A percentile compares a stretch with the other conserved stretches of the same genome.
These are phyloP conservation scores for Amaranthus hypochondriacus DNA, from an alignment of 148 eudicot species.

Conservation along the genomic window DNA sequence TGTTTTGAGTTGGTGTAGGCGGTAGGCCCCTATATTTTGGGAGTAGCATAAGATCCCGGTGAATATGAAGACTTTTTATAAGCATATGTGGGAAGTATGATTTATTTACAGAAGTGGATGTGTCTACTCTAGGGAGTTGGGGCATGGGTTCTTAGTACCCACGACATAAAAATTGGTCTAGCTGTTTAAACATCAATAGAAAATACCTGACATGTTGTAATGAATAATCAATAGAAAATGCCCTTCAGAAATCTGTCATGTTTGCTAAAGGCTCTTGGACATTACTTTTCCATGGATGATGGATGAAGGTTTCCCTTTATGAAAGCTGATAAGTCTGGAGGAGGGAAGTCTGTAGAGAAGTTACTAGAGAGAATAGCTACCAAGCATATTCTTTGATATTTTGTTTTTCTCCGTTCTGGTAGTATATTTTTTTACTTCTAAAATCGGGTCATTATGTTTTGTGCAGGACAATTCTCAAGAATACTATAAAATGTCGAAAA, in stretches of 20 bases:
- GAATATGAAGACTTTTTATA: background rate
- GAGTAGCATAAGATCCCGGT: background rate
- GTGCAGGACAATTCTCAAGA: constrained; percentile 60
- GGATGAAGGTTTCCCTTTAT: background rate
- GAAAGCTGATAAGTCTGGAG: background rate
- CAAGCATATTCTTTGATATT: background rate
- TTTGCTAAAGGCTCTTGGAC: background rate
- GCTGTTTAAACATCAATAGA: background rate
- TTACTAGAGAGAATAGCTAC: background rate
- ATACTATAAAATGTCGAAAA: constrained; percentile 49
- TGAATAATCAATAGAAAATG: background rate
- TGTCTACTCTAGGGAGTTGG: background rate
- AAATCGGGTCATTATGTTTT: background rate
- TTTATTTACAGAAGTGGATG: background rate
- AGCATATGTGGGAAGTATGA: background rate
- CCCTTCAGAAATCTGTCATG: background rate
- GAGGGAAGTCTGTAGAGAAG: background rate
- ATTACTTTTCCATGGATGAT: background rate
- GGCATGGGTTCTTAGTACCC: background rate
- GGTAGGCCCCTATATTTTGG: background rate
- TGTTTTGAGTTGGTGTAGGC: background rate
- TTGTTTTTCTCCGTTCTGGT: background rate
- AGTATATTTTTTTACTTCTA: background rate
- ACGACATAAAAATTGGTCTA: too few species aligned
- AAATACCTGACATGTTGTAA: background rate